Evolutionary conservation across 495 filamentous ascomycete species (phyloP), one percentile per base, ranked within the genome.

Genomic region (Penicillium paradoxum): DNA sequence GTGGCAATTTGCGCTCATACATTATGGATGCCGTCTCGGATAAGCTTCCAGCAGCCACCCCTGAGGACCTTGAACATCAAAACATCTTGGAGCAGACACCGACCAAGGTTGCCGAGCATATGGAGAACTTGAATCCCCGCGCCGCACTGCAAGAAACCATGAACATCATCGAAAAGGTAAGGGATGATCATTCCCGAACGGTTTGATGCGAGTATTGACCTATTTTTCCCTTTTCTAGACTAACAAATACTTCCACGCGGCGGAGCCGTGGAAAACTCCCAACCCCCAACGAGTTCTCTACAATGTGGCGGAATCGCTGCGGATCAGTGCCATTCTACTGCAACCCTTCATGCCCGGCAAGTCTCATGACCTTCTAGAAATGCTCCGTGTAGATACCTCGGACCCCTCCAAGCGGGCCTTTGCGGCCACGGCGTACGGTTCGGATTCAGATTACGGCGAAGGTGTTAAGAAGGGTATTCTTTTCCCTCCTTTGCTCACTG

Each of bases 331-430:
- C 8, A 96, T 97, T 49, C 72, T 97, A 32, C 72, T 98, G 25
- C 92, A 96, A 67, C 91, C 93, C 3, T 91, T 87, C 62, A 91
- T 97, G 79, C 93, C 93, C 3, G 75, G 68, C n/a, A 96, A 92
- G 67, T 77, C 88, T 40, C 65, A 70, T 30, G 75, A 84, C 58
- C 61, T 97, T 40, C 77, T 97, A 10, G 88, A 96, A 62, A 78
- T 80, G 59, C 72, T 98, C 4, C 84, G 87, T 9, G 90, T 97
- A 15, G 70, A 73, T n/a, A 60, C 63, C 13, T 53, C 61, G 37
- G 58, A 72, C 46, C 53, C 63, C 36, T 58, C 59, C 38, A 78
- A 80, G 38, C 75, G 76, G 58, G 75, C 86, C 52, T 76, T 53
- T 75, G 86, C 63, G 65, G 75, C 50, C 64, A 83, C 76, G 76